These are phyloP conservation scores for Lathyrus oleraceus DNA, from an alignment of 306 rosid genomes.

Conservation along the genomic window DNA sequence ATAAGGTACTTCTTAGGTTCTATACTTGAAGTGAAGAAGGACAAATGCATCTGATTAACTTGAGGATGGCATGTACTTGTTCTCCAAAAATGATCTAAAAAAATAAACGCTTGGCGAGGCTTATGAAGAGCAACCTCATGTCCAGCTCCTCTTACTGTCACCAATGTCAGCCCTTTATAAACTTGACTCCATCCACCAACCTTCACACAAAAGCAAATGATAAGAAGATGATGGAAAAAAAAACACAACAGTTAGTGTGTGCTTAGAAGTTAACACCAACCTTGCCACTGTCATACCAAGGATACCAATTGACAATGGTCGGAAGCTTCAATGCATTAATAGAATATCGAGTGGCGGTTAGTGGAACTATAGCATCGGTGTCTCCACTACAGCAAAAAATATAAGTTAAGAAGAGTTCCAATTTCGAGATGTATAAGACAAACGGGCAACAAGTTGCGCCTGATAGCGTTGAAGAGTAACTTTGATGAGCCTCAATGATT, in stretches of 20 bases:
- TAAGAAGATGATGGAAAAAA: too few species aligned
- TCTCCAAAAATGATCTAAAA: slow-evolving; percentile 85
- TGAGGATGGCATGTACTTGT: slow-evolving; percentile 73
- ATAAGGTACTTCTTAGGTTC: too few species aligned
- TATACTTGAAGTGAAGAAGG: too few species aligned
- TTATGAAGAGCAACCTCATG: slow-evolving; percentile 93
- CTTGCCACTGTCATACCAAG: slow-evolving; percentile 87
- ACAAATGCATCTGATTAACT: neutral
- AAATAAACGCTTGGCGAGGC: slow-evolving; percentile 83
- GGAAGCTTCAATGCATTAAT: slow-evolving; percentile 84
- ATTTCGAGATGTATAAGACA: neutral
- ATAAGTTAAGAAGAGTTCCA: neutral
- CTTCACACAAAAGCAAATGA: slow-evolving; percentile 58
- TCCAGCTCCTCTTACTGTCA: slow-evolving; percentile 88
- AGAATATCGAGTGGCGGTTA: slow-evolving; percentile 89
- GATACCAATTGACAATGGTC: slow-evolving; percentile 79
- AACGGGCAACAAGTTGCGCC: too few species aligned
- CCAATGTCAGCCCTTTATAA: too few species aligned
- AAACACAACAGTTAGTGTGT: too few species aligned
- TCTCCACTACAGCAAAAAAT: slow-evolving; percentile 67
- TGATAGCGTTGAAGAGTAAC: too few species aligned
- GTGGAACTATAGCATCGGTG: slow-evolving; percentile 85
- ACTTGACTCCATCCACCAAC: slow-evolving; percentile 74
- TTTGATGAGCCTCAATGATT: neutral
- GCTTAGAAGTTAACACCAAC: too few species aligned